Evolutionary conservation across 1,284 basidiomycete genomes (phyloP).

Genomic region (Cutaneotrichosporon arboriforme): DNA sequence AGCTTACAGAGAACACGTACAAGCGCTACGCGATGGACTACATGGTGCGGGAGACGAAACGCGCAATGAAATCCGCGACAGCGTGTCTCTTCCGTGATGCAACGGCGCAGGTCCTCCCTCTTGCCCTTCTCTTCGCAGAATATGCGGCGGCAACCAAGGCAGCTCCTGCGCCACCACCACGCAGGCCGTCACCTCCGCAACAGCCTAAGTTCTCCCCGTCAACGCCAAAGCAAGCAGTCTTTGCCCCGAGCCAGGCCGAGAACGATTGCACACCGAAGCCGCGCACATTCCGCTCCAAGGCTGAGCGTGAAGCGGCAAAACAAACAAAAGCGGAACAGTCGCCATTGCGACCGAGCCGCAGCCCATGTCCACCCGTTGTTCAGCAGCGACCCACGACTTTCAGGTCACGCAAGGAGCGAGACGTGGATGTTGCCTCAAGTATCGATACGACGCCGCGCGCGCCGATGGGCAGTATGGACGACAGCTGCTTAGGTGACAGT

Average conservation of each 20-base stretch:
- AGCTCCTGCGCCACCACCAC: not conserved
- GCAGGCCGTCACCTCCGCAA: not conserved
- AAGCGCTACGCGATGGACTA: constrained; percentile 40
- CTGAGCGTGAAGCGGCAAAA: constrained; percentile 1
- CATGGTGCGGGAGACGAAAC: constrained; percentile 25
- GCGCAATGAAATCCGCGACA: constrained; percentile 6
- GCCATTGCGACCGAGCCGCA: too few relatives aligned
- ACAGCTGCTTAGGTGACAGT: not conserved
- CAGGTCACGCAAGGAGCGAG: not conserved
- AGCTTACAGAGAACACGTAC: constrained; percentile 36
- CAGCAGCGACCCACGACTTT: not conserved
- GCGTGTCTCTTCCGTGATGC: not conserved
- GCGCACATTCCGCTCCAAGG: constrained; percentile 1
- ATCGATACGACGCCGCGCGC: not conserved
- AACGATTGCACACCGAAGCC: not conserved
- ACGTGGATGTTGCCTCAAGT: not conserved
- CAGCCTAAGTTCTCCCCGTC: not conserved
- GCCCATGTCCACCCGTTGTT: too few relatives aligned
- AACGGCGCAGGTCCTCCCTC: constrained; percentile 3
- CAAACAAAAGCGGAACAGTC: not conserved
- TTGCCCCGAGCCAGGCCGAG: not conserved
- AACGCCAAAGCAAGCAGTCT: not conserved
- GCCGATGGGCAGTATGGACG: not conserved
- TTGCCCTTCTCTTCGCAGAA: constrained; percentile 16
- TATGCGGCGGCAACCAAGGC: constrained; percentile 4